phyloP scores from a whole-genome alignment of 78 protist species.

The Dictyostelium discoideum region dicty_2.7 NC_007091.3:1677001-1677500 shows the following conservation, averaged over 20 bases:
- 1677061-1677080: conserved; percentile 84
- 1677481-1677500: not conserved
- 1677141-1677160: conserved; percentile 30
- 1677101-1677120: conserved; percentile 80
- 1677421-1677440: conserved; percentile 2
- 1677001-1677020: conserved; percentile 74
- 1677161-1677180: not conserved
- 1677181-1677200: not conserved
- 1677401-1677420: not conserved
- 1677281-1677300: not conserved
- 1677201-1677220: too few species aligned
- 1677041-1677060: conserved; percentile 77
- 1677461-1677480: not conserved
- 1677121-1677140: conserved; percentile 67
- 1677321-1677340: not conserved
- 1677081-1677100: conserved; percentile 79
- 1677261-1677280: not conserved
- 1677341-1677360: not conserved
- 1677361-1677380: not conserved
- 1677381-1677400: not conserved
- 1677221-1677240: not conserved
- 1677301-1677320: not conserved
- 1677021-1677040: conserved; percentile 41
- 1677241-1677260: not conserved
- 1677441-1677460: not conserved